Percentiles rank a stretch among this genome's conserved stretches.
Conservation (phyloP, 1,139 yeast genomes). For the Pichia sp. region DNA sequence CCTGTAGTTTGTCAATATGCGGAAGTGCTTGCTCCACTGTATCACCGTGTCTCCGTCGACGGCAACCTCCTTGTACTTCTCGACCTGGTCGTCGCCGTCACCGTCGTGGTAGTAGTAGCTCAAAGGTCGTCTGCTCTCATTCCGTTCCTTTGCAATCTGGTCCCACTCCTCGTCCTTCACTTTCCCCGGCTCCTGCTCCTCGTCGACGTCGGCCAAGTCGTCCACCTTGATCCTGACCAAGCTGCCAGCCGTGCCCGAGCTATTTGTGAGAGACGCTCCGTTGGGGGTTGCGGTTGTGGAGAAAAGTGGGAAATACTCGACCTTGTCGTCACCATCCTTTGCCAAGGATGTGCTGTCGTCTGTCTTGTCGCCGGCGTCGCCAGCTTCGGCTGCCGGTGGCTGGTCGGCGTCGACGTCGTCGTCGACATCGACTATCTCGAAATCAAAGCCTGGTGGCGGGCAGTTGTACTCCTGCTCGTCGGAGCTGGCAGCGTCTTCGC, state of each 20-base stretch:
- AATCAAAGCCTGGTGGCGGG: slow-evolving; percentile 36
- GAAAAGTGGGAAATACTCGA: slow-evolving; percentile 49
- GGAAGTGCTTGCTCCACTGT: slow-evolving; percentile 19
- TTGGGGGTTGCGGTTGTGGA: slow-evolving; percentile 22
- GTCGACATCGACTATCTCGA: slow-evolving; percentile 53
- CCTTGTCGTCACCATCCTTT: slow-evolving; percentile 35
- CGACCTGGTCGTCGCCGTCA: slow-evolving; percentile 35
- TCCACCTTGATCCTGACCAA: slow-evolving; percentile 11
- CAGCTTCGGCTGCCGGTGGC: too few species aligned
- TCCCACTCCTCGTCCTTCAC: slow-evolving; percentile 38
- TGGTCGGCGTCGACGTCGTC: slow-evolving; percentile 8
- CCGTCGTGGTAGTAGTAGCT: slow-evolving; percentile 48
- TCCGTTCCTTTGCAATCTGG: slow-evolving; percentile 33
- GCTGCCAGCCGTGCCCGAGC: slow-evolving; percentile 6
- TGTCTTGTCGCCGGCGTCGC: too few species aligned
- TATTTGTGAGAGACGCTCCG: neutral
- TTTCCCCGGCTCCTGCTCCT: slow-evolving; percentile 2
- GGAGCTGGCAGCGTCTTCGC: slow-evolving; percentile 15
- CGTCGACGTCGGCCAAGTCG: neutral
- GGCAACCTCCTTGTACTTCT: slow-evolving; percentile 42
- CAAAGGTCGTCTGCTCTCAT: slow-evolving; percentile 44
- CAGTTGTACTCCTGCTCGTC: slow-evolving; percentile 6
- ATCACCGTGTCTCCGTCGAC: slow-evolving; percentile 41
- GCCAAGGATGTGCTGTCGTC: slow-evolving; percentile 10
- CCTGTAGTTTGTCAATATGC: slow-evolving; percentile 32